Evolutionary conservation across 2,329 filamentous ascomycete genomes (phyloP), one percentile per base, ranked within the genome.

Genomic region (Fusarium secorum): DNA sequence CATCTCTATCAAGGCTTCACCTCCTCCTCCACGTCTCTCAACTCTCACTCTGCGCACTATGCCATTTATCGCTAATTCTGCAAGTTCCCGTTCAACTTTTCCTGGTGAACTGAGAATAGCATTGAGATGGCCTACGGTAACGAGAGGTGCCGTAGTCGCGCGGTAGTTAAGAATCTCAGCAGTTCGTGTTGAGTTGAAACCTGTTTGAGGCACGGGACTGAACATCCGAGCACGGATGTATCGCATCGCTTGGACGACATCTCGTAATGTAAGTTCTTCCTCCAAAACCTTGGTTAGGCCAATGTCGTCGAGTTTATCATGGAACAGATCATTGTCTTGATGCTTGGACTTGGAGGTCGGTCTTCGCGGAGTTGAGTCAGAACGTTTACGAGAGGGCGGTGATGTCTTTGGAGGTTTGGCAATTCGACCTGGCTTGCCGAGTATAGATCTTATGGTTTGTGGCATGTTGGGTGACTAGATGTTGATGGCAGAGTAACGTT

Each of bases 81-180:
- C 89, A 24, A 92, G 84, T 77, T 93, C 91, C 48, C 91, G 84
- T 79, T 94, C 91, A 3, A 89, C 88, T 3, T 82, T 83, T 0
- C 91, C 92, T 3, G 91, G 88, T 5, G 87, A 89, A 14, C 80
- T 81, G 46, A 91, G 83, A 4, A 93, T 79, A 3, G 90, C 87
- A 67, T 91, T 87, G 11, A 94, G 78, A 76, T 94, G 91, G 3
- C 89, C 86, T 24, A 89, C 79, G 1, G 89, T 91, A 9, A 91
- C 88, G 26, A 93, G 82, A 0, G 88, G 89, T 14, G 92, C 90
- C 41, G 93, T 78, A 18, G 80, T 80, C 35, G 79, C 80, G 22
- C 91, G 85, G 76, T 87, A 90, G 67, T 89, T 88, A 56, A 93
- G 83, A 20, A 92, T 81, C 74, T 91, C 87, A 5, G 90, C 84